phyloP scores from a whole-genome alignment of 2,329 filamentous ascomycete species.

The Davidsoniella australis region DNA sequence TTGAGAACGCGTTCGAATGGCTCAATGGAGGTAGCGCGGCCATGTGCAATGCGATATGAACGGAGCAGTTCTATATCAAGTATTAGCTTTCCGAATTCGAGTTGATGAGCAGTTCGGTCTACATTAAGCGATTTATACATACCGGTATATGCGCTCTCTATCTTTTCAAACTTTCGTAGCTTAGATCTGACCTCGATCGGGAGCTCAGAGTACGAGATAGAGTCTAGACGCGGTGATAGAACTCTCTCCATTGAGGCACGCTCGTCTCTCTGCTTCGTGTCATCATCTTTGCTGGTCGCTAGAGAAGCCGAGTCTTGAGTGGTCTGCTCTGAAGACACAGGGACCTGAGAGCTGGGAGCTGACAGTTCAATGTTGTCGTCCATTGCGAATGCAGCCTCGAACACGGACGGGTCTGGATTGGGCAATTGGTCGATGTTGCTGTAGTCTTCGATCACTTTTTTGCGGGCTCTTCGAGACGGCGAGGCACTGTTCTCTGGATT shows the following conservation, averaged over 20 bases:
- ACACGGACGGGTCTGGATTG: slow-evolving; percentile 70
- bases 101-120: neutral
- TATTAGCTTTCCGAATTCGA: neutral
- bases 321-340: neutral
- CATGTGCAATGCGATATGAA: slow-evolving; percentile 83
- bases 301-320: neutral
- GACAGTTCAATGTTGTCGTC: slow-evolving; percentile 46
- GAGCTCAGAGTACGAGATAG: slow-evolving; percentile 32
- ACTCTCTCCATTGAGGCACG: neutral
- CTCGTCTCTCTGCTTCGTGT: neutral
- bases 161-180: slow-evolving; percentile 72
- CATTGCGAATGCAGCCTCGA: slow-evolving; percentile 71
- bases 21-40: slow-evolving; percentile 72
- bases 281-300: neutral
- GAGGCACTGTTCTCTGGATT: slow-evolving; percentile 13
- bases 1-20: slow-evolving; percentile 81
- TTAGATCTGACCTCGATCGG: slow-evolving; percentile 58
- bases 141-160: slow-evolving; percentile 80
- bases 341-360: slow-evolving; percentile 12
- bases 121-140: slow-evolving; percentile 15
- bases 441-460: slow-evolving; percentile 14
- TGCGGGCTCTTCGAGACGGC: slow-evolving; percentile 19
- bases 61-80: slow-evolving; percentile 54
- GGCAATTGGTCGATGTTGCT: slow-evolving; percentile 23
- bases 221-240: slow-evolving; percentile 11